These are phyloP conservation scores for Irpex lacteus DNA, from an alignment of 1,284 basidiomycete species.

Conservation along the genomic window DNA sequence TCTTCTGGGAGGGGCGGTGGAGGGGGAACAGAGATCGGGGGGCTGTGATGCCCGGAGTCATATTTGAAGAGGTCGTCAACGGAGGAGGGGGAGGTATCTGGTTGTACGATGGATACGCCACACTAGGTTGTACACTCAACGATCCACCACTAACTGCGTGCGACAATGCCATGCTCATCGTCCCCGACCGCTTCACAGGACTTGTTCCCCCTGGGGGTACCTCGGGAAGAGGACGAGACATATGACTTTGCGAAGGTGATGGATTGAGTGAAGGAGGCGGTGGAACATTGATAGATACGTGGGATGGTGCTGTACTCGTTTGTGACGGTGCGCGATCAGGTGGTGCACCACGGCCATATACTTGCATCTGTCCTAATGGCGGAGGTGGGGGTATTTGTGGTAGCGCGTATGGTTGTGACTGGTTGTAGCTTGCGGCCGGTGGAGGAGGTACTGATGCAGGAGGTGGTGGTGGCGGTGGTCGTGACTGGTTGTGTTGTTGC, in stretches of 20 bases:
- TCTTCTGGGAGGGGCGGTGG: neutral
- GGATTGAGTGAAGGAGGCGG: constrained; percentile 31
- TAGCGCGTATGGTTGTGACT: neutral
- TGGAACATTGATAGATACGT: constrained; percentile 28
- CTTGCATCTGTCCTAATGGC: neutral
- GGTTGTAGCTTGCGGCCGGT: constrained; percentile 6
- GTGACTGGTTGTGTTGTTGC: neutral
- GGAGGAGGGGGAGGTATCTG: constrained; percentile 38
- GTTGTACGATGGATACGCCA: neutral
- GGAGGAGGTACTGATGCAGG: constrained; percentile 17
- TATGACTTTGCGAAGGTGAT: constrained; percentile 30
- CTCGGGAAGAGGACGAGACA: constrained; percentile 57
- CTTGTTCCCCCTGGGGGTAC: constrained; percentile 2
- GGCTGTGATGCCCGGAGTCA: neutral
- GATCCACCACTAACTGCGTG: neutral
- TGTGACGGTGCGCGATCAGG: constrained; percentile 9
- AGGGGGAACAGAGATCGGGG: neutral
- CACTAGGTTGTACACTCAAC: constrained; percentile 17
- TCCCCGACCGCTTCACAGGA: neutral
- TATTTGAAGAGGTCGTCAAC: constrained; percentile 14
- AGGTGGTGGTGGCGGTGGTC: constrained; percentile 4
- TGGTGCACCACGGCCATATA: neutral
- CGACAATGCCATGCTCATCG: constrained; percentile 1
- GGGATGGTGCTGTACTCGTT: constrained; percentile 25
- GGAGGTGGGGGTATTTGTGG: neutral